Base-by-base conservation (phyloP, 768 basidiomycete species). In the Boletales sp. region DNA sequence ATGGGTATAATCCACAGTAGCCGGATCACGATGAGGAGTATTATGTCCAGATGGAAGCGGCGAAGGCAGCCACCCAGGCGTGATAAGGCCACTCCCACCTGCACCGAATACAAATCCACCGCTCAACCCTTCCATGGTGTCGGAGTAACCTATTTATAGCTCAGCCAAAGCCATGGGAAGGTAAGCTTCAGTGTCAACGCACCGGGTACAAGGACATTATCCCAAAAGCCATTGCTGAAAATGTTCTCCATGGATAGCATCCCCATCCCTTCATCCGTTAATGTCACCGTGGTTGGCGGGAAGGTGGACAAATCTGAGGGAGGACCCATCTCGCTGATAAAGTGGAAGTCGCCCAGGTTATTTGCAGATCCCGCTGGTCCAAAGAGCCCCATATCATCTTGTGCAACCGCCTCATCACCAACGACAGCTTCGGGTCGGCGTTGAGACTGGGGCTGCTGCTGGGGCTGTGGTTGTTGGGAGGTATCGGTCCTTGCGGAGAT, bases 21-120 rank as follows among this genome's bases (percentile, higher is more conserved):
- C 39, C 40, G 55, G 48, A 40, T 60, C 54, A 43, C 66, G 60
- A 43, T 57, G 45, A 38, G 74, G 76, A 31, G 73, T 77, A 49
- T 71, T 74, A 43, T 72, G 64, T 4, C 84, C 84, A 15, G 84
- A 86, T 32, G 78, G 77, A 35, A 74, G 56, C 0, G 86, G 84
- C 10, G 85, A 82, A 37, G 74, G 64, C 29, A 82, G 77, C 63
- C 82, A 72, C 18, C 80, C 75, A 1, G 89, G 88, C 9, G 90
- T 90, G 58, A 91, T 91, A 47, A 90, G 70, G 29, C 88, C 90
- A 58, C 86, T 90, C 17, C 89, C 90, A 27, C 87, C 87, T 7
- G 84, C 80, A 10, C 90, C 90, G 57, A 84, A 93, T 18, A 91
- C 83, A 64, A 93, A 92, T 7, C 90, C 90, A 19, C 89, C 90